Evolutionary conservation across 352 stramenopile species (phyloP).

Genomic region (Globisporangium uncinulatum): DNA sequence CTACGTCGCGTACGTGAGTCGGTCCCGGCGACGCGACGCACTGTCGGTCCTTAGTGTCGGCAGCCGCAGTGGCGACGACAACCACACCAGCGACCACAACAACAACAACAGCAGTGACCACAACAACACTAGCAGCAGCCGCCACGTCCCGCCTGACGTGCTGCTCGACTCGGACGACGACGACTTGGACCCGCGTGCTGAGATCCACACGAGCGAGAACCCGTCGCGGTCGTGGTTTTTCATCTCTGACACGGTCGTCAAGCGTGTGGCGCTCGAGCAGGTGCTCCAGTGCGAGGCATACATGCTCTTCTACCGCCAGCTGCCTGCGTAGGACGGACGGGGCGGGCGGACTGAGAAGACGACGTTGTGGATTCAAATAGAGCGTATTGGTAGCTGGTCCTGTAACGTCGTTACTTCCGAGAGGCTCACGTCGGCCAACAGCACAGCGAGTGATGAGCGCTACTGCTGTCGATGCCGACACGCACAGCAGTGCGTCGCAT

Average conservation of each 20-base stretch:
- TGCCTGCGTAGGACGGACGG: conserved; percentile 1
- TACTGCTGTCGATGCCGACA: background rate
- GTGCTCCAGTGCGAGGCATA: conserved; percentile 75
- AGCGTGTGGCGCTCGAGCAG: conserved; percentile 49
- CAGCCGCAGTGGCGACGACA: background rate
- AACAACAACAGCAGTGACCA: no score
- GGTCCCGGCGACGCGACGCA: conserved; percentile 32
- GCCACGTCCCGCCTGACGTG: background rate
- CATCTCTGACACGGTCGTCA: conserved; percentile 63
- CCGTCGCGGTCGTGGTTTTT: conserved; percentile 49
- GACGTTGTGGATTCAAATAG: no score
- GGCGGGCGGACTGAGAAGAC: no score
- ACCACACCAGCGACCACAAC: background rate
- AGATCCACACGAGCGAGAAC: conserved; percentile 20
- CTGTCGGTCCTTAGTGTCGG: background rate
- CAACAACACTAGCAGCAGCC: background rate
- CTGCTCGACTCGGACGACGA: conserved; percentile 18
- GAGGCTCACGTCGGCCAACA: no score
- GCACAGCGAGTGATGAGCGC: conserved; percentile 7
- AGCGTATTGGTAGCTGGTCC: no score
- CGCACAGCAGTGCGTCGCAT: background rate
- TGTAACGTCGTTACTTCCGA: no score
- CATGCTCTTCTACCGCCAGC: conserved; percentile 70
- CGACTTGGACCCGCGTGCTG: conserved; percentile 13
- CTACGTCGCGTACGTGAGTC: conserved; percentile 70